A percentile compares a stretch with the other conserved stretches of the same genome.
Evolutionary conservation across 148 eudicot species (phyloP).

Genomic region (Diospyros lotus): DNA sequence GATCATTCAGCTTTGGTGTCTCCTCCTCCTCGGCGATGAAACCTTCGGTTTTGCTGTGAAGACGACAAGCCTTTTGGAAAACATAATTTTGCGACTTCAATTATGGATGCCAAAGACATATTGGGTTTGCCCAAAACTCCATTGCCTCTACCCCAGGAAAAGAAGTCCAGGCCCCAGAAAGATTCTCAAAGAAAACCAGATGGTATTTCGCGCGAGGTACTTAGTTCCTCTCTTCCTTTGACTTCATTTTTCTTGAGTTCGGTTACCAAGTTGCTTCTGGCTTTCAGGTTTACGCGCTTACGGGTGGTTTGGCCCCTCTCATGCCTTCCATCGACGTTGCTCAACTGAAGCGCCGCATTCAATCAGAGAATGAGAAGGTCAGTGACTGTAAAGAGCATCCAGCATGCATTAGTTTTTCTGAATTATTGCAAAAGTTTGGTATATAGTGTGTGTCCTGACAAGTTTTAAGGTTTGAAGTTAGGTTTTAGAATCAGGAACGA

Average conservation of each 20-base stretch:
- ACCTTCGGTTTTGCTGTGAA: not conserved
- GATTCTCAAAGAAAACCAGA: conserved; percentile 88
- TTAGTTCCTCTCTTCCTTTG: not conserved
- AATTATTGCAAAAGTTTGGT: not conserved
- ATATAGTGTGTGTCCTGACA: not conserved
- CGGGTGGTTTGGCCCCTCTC: conserved; percentile 81
- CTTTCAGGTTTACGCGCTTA: conserved; percentile 76
- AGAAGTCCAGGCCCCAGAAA: conserved; percentile 75
- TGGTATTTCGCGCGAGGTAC: conserved; percentile 86
- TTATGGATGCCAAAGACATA: conserved; percentile 88
- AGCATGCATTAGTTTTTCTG: too few species aligned
- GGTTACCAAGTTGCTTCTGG: not conserved
- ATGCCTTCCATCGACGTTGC: conserved; percentile 75
- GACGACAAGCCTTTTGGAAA: not conserved
- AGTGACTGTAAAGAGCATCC: not conserved
- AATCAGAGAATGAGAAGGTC: conserved; percentile 64
- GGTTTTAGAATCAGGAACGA: not conserved
- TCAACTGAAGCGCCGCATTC: conserved; percentile 63
- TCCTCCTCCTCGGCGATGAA: not conserved
- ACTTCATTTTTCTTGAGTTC: not conserved
- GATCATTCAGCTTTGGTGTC: too few species aligned
- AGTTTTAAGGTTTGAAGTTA: not conserved
- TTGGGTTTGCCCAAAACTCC: conserved; percentile 67
- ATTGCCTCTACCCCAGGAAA: conserved; percentile 41
- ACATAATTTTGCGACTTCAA: conserved; percentile 17